phyloP scores from a whole-genome alignment of 1,284 basidiomycete genomes.

The Ganoderma lingzhi region DNA sequence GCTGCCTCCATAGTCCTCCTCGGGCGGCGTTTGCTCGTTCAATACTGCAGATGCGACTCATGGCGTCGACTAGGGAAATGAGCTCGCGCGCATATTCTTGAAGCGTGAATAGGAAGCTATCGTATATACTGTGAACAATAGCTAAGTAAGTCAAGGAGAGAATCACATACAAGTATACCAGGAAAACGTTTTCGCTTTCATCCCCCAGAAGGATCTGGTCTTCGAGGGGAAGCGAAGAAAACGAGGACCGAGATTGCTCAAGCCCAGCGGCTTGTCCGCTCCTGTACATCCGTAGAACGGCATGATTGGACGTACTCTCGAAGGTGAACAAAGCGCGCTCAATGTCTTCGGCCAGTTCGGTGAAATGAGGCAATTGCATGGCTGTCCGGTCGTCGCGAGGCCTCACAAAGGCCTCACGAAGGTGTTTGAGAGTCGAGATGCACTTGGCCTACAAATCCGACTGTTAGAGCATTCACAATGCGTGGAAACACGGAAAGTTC shows the following conservation, averaged over 20 bases:
- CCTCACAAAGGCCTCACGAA: conserved; percentile 70
- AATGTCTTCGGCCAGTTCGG: conserved; percentile 69
- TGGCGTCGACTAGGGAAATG: conserved; percentile 81
- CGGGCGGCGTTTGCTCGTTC: conserved; percentile 58
- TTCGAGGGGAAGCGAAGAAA: conserved; percentile 45
- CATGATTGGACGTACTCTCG: conserved; percentile 84
- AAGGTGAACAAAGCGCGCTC: conserved; percentile 77
- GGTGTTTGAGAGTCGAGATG: conserved; percentile 61
- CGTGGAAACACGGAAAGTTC: conserved; percentile 4
- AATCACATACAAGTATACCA: conserved; percentile 86
- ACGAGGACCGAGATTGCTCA: conserved; percentile 42
- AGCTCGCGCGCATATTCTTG: conserved; percentile 92
- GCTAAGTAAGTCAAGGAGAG: too few species aligned
- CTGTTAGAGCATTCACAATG: conserved; percentile 2
- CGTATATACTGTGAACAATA: background rate
- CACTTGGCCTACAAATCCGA: conserved; percentile 59
- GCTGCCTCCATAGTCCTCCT: conserved; percentile 50
- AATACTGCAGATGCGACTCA: conserved; percentile 74
- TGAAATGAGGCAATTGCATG: conserved; percentile 64
- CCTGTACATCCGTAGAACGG: conserved; percentile 79
- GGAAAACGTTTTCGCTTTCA: conserved; percentile 75
- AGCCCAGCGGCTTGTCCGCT: conserved; percentile 55
- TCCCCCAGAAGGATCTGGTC: conserved; percentile 52
- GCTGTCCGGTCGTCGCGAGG: conserved; percentile 38
- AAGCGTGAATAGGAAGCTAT: conserved; percentile 90